Percentiles rank a stretch among this genome's conserved stretches.
phyloP scores from a whole-genome alignment of 108 stramenopile species.

The Cyclostephanos invisitatus region DNA sequence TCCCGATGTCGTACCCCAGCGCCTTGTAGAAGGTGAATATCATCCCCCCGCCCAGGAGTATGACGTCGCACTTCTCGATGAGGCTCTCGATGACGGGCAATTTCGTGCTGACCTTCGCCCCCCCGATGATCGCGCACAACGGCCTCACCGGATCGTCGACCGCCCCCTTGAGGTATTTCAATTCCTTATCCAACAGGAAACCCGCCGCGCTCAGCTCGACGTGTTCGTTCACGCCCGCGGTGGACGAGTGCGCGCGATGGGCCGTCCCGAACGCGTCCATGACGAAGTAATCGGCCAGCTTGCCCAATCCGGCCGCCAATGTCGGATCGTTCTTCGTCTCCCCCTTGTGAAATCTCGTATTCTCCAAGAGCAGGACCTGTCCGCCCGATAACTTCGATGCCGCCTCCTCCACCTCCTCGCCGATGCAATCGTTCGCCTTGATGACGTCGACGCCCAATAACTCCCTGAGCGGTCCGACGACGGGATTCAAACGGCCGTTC shows the following conservation, averaged over 20 bases:
- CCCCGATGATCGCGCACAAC: constrained; percentile 97
- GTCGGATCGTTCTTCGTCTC: constrained; percentile 87
- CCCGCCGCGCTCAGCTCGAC: constrained; percentile 85
- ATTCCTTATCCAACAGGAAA: constrained; percentile 92
- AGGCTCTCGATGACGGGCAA: constrained; percentile 97
- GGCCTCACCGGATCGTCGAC: constrained; percentile 95
- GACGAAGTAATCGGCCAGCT: constrained; percentile 92
- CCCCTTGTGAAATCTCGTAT: constrained; percentile 94
- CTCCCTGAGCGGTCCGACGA: constrained; percentile 67
- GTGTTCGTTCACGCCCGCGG: constrained; percentile 88
- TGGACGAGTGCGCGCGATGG: constrained; percentile 97
- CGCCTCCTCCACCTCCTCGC: constrained; percentile 87
- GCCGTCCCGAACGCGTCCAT: constrained; percentile 99
- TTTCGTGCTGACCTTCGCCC: constrained; percentile 99
- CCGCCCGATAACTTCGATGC: constrained; percentile 71
- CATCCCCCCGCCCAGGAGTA: constrained; percentile 98
- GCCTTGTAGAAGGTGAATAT: constrained; percentile 99
- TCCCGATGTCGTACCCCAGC: constrained; percentile 89
- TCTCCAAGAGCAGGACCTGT: constrained; percentile 92
- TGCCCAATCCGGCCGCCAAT: constrained; percentile 82
- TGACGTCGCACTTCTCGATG: constrained; percentile 94
- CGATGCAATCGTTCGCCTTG: constrained; percentile 88
- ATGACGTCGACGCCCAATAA: constrained; percentile 68
- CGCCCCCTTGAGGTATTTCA: constrained; percentile 96
- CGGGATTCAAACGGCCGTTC: constrained; percentile 83